Base-by-base conservation (phyloP, 2,329 filamentous ascomycete genomes). In the Epichloe hybrida region DNA sequence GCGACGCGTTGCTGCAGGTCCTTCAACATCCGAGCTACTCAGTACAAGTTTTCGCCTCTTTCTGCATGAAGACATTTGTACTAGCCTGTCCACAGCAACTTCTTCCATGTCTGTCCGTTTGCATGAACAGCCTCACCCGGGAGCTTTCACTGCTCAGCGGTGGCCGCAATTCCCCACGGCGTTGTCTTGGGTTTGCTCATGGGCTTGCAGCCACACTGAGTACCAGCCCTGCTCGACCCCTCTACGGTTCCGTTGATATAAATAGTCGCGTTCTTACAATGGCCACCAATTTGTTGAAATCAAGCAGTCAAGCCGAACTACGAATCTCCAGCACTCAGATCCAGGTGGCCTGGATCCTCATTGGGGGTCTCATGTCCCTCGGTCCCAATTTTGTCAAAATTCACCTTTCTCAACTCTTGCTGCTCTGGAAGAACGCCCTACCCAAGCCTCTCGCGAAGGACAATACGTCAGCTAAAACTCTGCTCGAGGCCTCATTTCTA, bases 311-410 rank as follows among this genome's bases (percentile, higher is more conserved):
- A 62, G 93, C 88, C 1, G 91, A 98, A 63, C 73, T 98, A 49
- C 83, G 91, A 31, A 82, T 93, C 37, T 95, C 93, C 6, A 88
- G 88, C 60, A 95, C 89, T 1, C 93, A 98, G 62, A 89, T 98
- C 23, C 93, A 98, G 64, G 90, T 98, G 2, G 93, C 93, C 5
- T 98, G 93, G 91, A 94, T 95, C 46, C 72, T 98, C 52, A 95
- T 98, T 45, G 93, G 94, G 38, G 93, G 94, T 0, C 72, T 98
- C 50, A 97, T 97, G 91, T 89, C 90, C 0, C 76, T 98, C 1
- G 93, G 93, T 0, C 91, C 93, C 4, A 97, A 95, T 65, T 98
- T 98, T 65, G 91, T 97, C 66, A 98, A 98, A 69, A 97, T 97
- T 23, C 93, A 98, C 67, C 76, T 98, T 7, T 91, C 90, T 2